Evolutionary conservation across 176 grass and related monocot genomes (phyloP).

Genomic region (Triticum timopheevii): DNA sequence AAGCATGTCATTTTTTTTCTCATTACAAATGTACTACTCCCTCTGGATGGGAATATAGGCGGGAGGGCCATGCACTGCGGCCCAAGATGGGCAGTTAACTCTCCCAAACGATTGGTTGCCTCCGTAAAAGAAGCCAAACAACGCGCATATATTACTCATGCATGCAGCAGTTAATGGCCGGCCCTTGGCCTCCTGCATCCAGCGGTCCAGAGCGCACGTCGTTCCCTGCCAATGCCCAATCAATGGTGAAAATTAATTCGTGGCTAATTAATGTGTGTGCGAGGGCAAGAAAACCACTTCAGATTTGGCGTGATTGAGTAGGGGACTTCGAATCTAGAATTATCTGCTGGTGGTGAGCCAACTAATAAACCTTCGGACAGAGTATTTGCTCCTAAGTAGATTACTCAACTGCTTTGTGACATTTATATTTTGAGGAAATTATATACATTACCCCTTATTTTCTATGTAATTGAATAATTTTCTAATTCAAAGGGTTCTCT

Average conservation of each 20-base stretch:
- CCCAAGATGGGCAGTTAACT: background rate
- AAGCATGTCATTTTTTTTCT: background rate
- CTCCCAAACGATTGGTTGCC: accelerated
- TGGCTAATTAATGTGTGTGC: background rate
- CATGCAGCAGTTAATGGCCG: background rate
- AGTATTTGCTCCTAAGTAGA: background rate
- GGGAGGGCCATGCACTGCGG: background rate
- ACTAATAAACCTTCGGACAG: no score
- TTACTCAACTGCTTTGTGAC: background rate
- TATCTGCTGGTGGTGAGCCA: no score
- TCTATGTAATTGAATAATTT: background rate
- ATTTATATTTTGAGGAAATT: background rate
- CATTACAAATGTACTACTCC: background rate
- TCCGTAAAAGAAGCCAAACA: background rate
- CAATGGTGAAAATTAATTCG: background rate
- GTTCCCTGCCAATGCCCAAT: background rate
- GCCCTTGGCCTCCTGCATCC: background rate
- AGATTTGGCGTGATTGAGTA: background rate
- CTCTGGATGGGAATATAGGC: background rate
- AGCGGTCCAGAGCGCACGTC: background rate
- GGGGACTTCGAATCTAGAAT: no score
- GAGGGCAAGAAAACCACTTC: background rate
- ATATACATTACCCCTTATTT: background rate
- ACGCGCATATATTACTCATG: background rate
- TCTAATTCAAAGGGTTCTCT: background rate